A percentile compares a stretch with the other conserved stretches of the same genome.
Evolutionary conservation across 257 asterid species (phyloP).

Genomic region (Petunia axillaris): DNA sequence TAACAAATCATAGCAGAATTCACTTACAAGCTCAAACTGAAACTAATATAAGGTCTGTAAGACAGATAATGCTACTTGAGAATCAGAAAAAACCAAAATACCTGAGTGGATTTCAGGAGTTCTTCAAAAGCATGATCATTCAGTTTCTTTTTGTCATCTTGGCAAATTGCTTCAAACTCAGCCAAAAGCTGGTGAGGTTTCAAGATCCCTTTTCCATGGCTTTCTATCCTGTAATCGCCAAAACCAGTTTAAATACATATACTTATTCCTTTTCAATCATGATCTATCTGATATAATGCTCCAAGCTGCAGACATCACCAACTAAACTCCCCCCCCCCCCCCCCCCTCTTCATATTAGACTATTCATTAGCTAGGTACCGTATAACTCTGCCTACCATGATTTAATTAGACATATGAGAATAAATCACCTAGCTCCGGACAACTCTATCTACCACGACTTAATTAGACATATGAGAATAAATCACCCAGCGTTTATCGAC

Average conservation of each 20-base stretch:
- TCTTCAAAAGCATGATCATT: constrained; percentile 76
- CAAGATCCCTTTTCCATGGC: constrained; percentile 86
- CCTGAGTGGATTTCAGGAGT: constrained; percentile 81
- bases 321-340: too few species aligned
- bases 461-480: too few species aligned
- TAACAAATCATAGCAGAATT: background rate
- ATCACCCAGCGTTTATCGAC: background rate
- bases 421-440: background rate
- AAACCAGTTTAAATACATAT: background rate
- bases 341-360: background rate
- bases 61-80: too few species aligned
- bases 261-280: background rate
- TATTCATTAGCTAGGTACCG: background rate
- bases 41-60: background rate
- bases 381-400: background rate
- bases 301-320: background rate
- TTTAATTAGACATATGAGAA: too few species aligned
- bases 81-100: constrained; percentile 11
- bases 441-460: background rate
- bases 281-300: background rate
- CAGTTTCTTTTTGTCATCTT: constrained; percentile 53
- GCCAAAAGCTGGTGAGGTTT: constrained; percentile 81
- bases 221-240: constrained; percentile 58
- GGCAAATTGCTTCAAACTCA: constrained; percentile 65
- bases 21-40: background rate